Base-by-base conservation (phyloP, 2,329 filamentous ascomycete species). In the Apiospora aurea region DNA sequence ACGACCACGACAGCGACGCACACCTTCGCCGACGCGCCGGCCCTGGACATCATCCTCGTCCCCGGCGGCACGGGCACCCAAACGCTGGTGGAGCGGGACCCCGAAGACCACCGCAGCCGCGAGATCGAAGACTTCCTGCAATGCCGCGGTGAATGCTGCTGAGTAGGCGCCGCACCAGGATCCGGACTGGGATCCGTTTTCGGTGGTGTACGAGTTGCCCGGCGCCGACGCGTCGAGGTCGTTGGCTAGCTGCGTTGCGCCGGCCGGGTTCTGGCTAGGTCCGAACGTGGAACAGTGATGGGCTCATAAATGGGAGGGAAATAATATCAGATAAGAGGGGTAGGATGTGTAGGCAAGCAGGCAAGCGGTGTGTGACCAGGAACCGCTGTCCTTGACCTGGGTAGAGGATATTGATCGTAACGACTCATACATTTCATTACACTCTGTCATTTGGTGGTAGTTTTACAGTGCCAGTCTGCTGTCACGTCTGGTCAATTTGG, bases 61-160 rank as follows among this genome's bases (percentile, higher is more conserved):
- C 77, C 77, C 2, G 77, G 77, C 8, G 77, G 77, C 13, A 16
- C 53, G 4, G 77, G 77, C 4, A 71, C 76, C 57, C 18, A 73
- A 14, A 68, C 69, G 18, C 44, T 74, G 26, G 78, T 74, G 18
- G 78, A 80, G 38, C 76, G 34, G 34, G 34, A 80, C 4, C 72
- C 77, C 16, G 75, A 76, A 71, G 49, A 75, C 14, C 18, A 46
- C 18, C 38, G 11, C 6, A 74, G 74, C 16, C 44, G 75, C 34
- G 73, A 71, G 14, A 29, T 57, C 13, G 79, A 87, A 1, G 69
- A 70, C 21, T 72, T 74, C 2, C 41, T 46, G 24, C 14, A 80
- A 85, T 69, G 77, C 75, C 46, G 85, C 89, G 71, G 91, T 93
- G 81, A 92, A 92, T 80, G n/a, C 2, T 16, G 75, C 77, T 16